These are phyloP conservation scores for Aurantiochytrium sp. DNA, from an alignment of 108 stramenopile genomes.

Conservation along the genomic window DNA sequence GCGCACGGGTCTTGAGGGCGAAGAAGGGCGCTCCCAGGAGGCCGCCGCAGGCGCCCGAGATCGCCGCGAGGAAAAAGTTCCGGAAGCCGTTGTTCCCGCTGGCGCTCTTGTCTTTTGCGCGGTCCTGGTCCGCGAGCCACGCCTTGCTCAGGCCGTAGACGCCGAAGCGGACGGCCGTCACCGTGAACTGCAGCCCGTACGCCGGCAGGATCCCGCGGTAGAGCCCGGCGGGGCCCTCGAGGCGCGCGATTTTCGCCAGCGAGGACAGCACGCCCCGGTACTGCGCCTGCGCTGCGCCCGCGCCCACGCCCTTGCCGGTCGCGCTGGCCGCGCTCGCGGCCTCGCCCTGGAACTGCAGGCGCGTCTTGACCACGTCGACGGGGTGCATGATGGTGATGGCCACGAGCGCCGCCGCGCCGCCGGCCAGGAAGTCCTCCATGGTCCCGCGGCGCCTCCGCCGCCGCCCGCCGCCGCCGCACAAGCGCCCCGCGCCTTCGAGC, in stretches of 20 bases:
- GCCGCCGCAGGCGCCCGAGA: background rate
- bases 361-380: conserved; percentile 15
- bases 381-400: conserved; percentile 27
- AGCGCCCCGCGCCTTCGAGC: background rate
- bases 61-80: background rate
- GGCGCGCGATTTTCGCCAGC: background rate
- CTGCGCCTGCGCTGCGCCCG: background rate
- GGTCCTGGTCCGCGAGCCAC: background rate
- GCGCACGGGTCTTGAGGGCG: conserved; percentile 7
- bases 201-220: background rate
- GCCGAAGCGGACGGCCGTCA: conserved; percentile 7
- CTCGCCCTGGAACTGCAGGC: background rate
- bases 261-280: background rate
- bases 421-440: background rate
- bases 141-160: background rate
- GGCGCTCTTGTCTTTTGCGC: background rate
- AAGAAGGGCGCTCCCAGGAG: conserved; percentile 11
- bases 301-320: background rate
- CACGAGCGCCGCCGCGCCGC: conserved; percentile 6
- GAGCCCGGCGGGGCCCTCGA: background rate
- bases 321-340: background rate
- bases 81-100: background rate
- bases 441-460: background rate
- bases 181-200: background rate
- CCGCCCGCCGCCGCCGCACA: background rate